Evolutionary conservation across 192 early-diverging fungal genomes (phyloP).

Genomic region (Helicostylum pulchrum): DNA sequence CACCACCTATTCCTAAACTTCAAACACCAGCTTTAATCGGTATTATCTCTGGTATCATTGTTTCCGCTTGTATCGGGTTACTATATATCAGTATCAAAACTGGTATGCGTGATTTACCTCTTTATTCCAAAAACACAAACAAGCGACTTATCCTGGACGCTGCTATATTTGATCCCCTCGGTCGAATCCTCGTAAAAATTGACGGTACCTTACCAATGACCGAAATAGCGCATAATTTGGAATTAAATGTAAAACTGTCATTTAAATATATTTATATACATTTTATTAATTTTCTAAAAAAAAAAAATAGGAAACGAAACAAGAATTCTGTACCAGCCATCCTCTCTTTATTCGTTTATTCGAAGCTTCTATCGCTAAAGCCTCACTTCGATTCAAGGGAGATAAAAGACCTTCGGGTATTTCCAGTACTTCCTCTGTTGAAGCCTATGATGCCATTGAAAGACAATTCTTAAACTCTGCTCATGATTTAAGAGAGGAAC

Average conservation of each 20-base stretch:
- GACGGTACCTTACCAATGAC: constrained; percentile 37
- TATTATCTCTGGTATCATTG: constrained; percentile 23
- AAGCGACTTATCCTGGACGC: constrained; percentile 30
- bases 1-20: constrained; percentile 16
- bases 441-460: constrained; percentile 20
- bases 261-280: background rate
- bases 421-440: background rate
- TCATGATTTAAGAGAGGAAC: constrained; percentile 2
- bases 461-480: constrained; percentile 11
- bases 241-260: constrained; percentile 18
- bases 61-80: constrained; percentile 19
- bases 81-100: constrained; percentile 14
- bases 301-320: constrained; percentile 5
- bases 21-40: constrained; percentile 15
- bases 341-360: constrained; percentile 21
- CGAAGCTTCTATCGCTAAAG: background rate
- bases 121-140: constrained; percentile 7
- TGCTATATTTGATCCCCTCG: constrained; percentile 32
- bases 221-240: constrained; percentile 28
- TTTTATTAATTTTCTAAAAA: background rate
- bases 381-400: background rate
- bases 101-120: background rate
- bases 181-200: constrained; percentile 33
- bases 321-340: constrained; percentile 15
- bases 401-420: background rate